These are phyloP conservation scores for Rheum nobile DNA, from an alignment of 148 eudicot genomes.

Conservation along the genomic window DNA sequence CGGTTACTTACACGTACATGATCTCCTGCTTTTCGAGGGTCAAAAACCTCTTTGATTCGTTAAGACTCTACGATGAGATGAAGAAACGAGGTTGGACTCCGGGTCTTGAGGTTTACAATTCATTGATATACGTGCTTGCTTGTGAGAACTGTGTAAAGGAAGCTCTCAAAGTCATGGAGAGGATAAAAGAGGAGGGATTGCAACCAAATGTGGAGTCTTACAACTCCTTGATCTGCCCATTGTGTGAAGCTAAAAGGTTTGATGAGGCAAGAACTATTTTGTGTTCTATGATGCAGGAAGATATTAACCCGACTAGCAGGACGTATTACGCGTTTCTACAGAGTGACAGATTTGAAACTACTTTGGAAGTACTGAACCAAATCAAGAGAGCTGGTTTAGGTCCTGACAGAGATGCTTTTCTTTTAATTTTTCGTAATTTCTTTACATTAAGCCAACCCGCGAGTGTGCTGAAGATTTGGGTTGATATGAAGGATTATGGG, in stretches of 20 bases:
- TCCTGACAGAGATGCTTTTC: conserved; percentile 50
- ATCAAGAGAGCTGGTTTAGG: conserved; percentile 66
- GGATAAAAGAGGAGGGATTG: conserved; percentile 48
- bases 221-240: conserved; percentile 59
- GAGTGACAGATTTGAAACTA: conserved; percentile 32
- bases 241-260: conserved; percentile 52
- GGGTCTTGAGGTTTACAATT: conserved; percentile 59
- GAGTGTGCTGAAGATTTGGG: conserved; percentile 60
- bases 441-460: conserved; percentile 45
- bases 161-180: conserved; percentile 52
- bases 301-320: conserved; percentile 46
- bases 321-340: conserved; percentile 63
- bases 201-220: conserved; percentile 52
- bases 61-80: conserved; percentile 87
- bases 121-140: conserved; percentile 56
- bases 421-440: conserved; percentile 39
- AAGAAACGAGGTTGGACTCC: conserved; percentile 69
- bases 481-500: conserved; percentile 45
- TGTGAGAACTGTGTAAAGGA: conserved; percentile 61
- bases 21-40: conserved; percentile 67
- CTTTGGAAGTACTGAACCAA: conserved; percentile 40
- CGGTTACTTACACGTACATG: conserved; percentile 61
- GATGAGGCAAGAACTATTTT: conserved; percentile 58
- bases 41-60: conserved; percentile 68
- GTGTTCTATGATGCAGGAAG: conserved; percentile 39